These are phyloP conservation scores for Miscanthus lutarioriparius DNA, from an alignment of 176 grass and related monocot genomes.

Conservation along the genomic window DNA sequence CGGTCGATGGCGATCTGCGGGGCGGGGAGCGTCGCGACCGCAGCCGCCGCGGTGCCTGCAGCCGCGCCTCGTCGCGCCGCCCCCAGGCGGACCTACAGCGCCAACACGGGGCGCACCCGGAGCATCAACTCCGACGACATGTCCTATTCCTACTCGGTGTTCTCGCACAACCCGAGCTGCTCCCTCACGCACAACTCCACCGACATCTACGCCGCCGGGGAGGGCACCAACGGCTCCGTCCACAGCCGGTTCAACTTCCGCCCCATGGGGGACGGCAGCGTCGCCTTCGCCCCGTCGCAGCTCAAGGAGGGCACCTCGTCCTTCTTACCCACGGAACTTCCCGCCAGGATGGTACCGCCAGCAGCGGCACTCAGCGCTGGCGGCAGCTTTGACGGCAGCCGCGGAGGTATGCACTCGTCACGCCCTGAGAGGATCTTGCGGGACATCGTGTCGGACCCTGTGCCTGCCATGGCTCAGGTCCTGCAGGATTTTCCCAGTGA, in stretches of 20 bases:
- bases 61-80: conserved; percentile 18
- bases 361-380: conserved; percentile 32
- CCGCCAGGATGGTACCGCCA: conserved; percentile 47
- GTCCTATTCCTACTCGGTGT: conserved; percentile 92
- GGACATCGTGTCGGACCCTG: conserved; percentile 70
- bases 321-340: conserved; percentile 86
- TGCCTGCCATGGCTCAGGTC: conserved; percentile 55
- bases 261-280: conserved; percentile 88
- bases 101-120: conserved; percentile 62
- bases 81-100: conserved; percentile 67
- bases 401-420: conserved; percentile 41
- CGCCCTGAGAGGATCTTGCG: conserved; percentile 59
- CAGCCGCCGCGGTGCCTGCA: background rate
- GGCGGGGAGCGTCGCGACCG: conserved; percentile 1
- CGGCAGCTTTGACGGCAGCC: conserved; percentile 64
- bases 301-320: conserved; percentile 57
- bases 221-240: conserved; percentile 96
- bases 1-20: conserved; percentile 40
- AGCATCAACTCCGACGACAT: conserved; percentile 93
- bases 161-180: conserved; percentile 99
- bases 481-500: conserved; percentile 75
- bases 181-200: conserved; percentile 93
- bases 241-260: conserved; percentile 92
- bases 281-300: conserved; percentile 65
- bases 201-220: conserved; percentile 89